Evolutionary conservation across 352 stramenopile species (phyloP), one percentile per base, ranked within the genome.

Genomic region (Globisporangium uncinulatum): DNA sequence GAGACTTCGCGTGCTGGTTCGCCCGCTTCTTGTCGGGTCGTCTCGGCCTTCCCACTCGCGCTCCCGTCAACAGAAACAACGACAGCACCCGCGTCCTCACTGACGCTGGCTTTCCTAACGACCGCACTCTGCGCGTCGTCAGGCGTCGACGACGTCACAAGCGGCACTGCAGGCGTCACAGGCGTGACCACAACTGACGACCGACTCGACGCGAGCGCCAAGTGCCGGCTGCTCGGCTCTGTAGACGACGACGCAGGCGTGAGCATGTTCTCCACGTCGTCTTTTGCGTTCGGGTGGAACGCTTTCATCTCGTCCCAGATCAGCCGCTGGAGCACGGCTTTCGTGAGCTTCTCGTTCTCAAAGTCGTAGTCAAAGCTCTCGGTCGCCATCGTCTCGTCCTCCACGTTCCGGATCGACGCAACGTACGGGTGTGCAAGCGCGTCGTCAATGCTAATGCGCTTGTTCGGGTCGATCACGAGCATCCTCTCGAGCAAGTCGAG

Each of bases 381-480:
- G 1, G 60, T 62, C 7, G 80, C 80, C 24, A 71, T 79, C 3
- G 90, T 96, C 75, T 98, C 93, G 52, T 97, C 83, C 10, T 96
- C 84, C 9, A 66, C 36, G 53, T 95, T 90, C 43, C 96, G 92
- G 39, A 98, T 89, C 14, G 91, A 87, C 13, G 72, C 68, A 62
- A 97, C 63, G 65, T 96, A 97, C 63, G 88, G 85, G 54, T 97
- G 92, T 0, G 66, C 76, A 2, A 98, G 73, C 1, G 94, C 94
- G 6, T 97, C 89, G 44, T 92, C 81, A n/a, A 98, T 93, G 34
- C 69, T 95, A 52, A 95, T 92, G 21, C 85, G 79, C 57, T 97
- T 94, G 57, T 86, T 82, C 10, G 94, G 94, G 63, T 98, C 89
- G 20, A 98, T 95, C 56, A 92, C 74, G 7, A 98, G 72, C 87